These are phyloP conservation scores for Periconia digitata DNA, from an alignment of 2,329 filamentous ascomycete species.

Conservation along the genomic window DNA sequence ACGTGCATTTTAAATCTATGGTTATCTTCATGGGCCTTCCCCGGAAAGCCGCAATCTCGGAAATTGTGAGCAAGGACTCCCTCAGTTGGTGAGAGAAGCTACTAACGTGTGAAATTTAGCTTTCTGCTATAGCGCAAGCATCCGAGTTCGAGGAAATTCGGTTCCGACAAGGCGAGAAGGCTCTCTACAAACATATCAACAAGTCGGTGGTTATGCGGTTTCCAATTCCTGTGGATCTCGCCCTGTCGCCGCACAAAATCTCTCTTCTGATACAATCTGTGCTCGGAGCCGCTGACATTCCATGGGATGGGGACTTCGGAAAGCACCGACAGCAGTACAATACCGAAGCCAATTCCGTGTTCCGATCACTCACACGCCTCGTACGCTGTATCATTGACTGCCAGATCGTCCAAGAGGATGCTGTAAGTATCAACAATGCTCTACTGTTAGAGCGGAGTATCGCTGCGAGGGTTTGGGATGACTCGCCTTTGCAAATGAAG, in stretches of 20 bases:
- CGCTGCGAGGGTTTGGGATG: constrained; percentile 78
- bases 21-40: constrained; percentile 65
- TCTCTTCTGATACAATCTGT: constrained; percentile 76
- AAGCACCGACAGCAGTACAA: constrained; percentile 59
- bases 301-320: constrained; percentile 55
- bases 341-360: constrained; percentile 64
- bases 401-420: constrained; percentile 64
- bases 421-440: constrained; percentile 65
- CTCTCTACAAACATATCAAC: constrained; percentile 72
- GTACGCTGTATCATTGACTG: constrained; percentile 78
- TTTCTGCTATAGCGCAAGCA: constrained; percentile 67
- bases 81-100: not conserved
- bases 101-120: constrained; percentile 47
- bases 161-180: constrained; percentile 69
- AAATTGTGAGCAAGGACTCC: constrained; percentile 64
- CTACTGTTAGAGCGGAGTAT: constrained; percentile 79
- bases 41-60: constrained; percentile 61
- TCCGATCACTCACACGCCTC: constrained; percentile 69
- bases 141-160: constrained; percentile 73
- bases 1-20: constrained; percentile 80
- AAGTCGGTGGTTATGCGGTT: constrained; percentile 68
- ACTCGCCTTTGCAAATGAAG: constrained; percentile 75
- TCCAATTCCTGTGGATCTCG: constrained; percentile 68
- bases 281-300: constrained; percentile 64
- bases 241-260: constrained; percentile 70